Percentiles rank a stretch among this genome's conserved stretches.
Evolutionary conservation across 2,329 filamentous ascomycete genomes (phyloP).

Genomic region (Chrysoporthe cubensis): DNA sequence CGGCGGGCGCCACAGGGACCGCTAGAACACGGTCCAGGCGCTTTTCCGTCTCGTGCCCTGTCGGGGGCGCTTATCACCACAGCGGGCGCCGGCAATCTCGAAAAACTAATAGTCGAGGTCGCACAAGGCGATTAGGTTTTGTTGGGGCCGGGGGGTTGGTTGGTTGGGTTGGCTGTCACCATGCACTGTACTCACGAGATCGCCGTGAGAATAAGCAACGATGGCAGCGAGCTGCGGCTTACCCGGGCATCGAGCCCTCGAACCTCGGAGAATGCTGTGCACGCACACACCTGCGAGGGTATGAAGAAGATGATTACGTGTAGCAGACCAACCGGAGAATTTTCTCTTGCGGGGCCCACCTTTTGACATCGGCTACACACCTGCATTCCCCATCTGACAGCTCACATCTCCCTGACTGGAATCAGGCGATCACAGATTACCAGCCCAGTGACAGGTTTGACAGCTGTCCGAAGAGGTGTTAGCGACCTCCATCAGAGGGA

Average conservation of each 20-base stretch:
- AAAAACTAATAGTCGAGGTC: not conserved
- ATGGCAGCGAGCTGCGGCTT: not conserved
- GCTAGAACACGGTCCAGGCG: not conserved
- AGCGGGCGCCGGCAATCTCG: not conserved
- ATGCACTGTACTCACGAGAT: not conserved
- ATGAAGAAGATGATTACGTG: slow-evolving; percentile 6
- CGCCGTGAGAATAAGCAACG: not conserved
- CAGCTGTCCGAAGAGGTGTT: slow-evolving; percentile 14
- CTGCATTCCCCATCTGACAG: slow-evolving; percentile 27
- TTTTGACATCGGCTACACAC: slow-evolving; percentile 19
- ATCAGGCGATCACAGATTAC: slow-evolving; percentile 24
- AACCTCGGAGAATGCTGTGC: not conserved
- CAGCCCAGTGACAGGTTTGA: slow-evolving; percentile 27
- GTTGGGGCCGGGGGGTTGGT: too few species aligned
- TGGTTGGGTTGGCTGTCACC: too few species aligned
- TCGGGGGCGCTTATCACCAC: not conserved
- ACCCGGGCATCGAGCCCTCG: slow-evolving; percentile 6
- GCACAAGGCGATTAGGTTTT: not conserved
- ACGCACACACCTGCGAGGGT: not conserved
- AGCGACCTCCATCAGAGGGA: slow-evolving; percentile 12
- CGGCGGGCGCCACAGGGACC: not conserved
- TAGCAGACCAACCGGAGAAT: slow-evolving; percentile 3
- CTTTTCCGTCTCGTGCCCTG: not conserved
- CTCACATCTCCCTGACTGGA: slow-evolving; percentile 17
- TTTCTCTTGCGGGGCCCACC: slow-evolving; percentile 5